Evolutionary conservation across 768 basidiomycete species (phyloP).

Genomic region (Rhodosporidiobolus odoratus): DNA sequence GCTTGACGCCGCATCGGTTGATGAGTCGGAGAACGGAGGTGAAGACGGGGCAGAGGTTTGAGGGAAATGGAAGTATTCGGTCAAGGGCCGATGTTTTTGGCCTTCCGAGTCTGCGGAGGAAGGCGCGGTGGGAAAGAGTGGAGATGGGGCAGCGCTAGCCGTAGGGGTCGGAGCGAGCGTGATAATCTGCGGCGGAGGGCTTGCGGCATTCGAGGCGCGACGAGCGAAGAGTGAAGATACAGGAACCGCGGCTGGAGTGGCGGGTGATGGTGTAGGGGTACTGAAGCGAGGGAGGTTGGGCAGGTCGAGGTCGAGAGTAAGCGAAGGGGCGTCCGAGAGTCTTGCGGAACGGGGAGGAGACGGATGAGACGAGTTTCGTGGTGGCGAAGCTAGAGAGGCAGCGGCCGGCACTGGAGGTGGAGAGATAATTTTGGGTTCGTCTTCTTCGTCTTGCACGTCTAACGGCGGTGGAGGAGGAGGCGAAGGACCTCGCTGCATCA

Average conservation of each 20-base stretch:
- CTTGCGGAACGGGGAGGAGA: too few species aligned
- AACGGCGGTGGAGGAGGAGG: not conserved
- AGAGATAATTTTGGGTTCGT: not conserved
- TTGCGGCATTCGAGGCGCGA: not conserved
- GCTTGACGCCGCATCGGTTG: too few species aligned
- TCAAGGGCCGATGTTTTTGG: not conserved
- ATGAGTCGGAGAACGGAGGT: not conserved
- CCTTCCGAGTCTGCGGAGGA: not conserved
- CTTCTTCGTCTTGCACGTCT: not conserved
- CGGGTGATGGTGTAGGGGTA: not conserved
- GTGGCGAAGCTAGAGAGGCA: too few species aligned
- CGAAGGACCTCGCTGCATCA: not conserved
- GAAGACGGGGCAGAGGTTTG: not conserved
- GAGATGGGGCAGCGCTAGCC: not conserved
- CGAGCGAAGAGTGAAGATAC: not conserved
- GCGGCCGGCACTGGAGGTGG: too few species aligned
- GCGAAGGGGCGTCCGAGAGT: too few species aligned
- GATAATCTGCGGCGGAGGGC: not conserved
- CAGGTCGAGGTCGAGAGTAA: too few species aligned
- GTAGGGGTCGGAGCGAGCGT: slow-evolving; percentile 3
- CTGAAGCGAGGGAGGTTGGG: not conserved
- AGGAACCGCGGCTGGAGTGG: too few species aligned
- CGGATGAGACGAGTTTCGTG: too few species aligned
- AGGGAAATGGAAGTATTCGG: not conserved
- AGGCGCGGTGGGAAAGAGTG: not conserved